Evolutionary conservation across 1,284 basidiomycete species (phyloP).

Genomic region (Cutaneotrichosporon sp.): DNA sequence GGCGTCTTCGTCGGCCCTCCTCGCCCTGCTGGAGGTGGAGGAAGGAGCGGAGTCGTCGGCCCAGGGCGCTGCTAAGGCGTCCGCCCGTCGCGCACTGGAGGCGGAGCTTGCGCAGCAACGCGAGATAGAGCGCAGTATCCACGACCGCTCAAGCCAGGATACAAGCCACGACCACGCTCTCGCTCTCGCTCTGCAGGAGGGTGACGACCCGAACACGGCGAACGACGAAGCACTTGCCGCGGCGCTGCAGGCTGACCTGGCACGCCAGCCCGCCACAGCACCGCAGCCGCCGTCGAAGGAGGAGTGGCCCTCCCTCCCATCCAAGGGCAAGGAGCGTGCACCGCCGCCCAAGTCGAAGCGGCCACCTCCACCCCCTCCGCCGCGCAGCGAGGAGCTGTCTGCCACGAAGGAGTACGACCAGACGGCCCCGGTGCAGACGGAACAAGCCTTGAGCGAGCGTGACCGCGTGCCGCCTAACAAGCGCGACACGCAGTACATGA

Average conservation of each 20-base stretch:
- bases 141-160: constrained; percentile 1
- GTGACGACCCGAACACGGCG: neutral
- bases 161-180: constrained; percentile 1
- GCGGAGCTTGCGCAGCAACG: constrained; percentile 17
- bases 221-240: neutral
- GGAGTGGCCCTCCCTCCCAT: neutral
- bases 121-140: constrained; percentile 18
- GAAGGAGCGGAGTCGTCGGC: constrained; percentile 22
- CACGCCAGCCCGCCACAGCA: neutral
- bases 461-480: neutral
- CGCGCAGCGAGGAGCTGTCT: neutral
- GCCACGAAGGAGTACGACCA: neutral
- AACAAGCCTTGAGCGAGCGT: neutral
- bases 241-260: neutral
- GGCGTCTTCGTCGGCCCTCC: constrained; percentile 24
- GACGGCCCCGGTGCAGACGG: neutral
- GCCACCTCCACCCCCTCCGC: neutral
- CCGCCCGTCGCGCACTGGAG: constrained; percentile 7
- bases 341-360: neutral
- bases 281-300: neutral
- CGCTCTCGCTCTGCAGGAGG: neutral
- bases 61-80: constrained; percentile 29
- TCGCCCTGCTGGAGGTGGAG: constrained; percentile 41
- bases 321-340: neutral
- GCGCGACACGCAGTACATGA: constrained; percentile 2